These are phyloP conservation scores for Angophora floribunda DNA, from an alignment of 345 rosid species.

Conservation along the genomic window DNA sequence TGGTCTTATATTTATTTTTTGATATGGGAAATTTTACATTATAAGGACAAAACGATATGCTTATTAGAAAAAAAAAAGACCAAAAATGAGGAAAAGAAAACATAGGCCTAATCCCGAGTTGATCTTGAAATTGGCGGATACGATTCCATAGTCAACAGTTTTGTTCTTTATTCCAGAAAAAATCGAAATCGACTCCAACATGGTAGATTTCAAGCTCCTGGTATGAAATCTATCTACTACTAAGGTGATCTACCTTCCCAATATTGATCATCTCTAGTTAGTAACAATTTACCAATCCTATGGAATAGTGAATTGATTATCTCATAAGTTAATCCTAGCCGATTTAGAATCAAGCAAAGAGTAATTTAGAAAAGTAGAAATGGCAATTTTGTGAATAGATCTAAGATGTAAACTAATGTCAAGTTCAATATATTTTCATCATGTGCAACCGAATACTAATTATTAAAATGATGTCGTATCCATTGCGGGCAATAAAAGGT, in stretches of 20 bases:
- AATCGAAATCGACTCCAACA: rapidly evolving
- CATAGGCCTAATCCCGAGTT: rapidly evolving
- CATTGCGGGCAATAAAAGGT: neutral
- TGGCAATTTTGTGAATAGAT: neutral
- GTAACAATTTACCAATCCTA: neutral
- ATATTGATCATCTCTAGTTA: neutral
- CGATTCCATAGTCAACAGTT: rapidly evolving
- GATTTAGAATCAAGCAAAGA: neutral
- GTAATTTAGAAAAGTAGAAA: neutral
- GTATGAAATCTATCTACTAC: neutral
- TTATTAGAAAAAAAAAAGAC: neutral
- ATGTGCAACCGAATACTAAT: neutral
- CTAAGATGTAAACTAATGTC: neutral
- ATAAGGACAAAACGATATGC: neutral
- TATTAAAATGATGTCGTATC: neutral
- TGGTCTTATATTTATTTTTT: neutral
- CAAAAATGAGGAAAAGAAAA: neutral
- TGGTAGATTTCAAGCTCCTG: neutral
- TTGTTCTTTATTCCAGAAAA: neutral
- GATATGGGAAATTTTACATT: neutral
- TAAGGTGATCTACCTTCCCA: neutral
- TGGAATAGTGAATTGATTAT: neutral
- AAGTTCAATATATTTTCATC: neutral
- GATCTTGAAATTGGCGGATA: neutral
- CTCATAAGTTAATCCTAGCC: neutral